Evolutionary conservation across 371 early-diverging fungal species (phyloP).

Genomic region (Mortierella sp.): DNA sequence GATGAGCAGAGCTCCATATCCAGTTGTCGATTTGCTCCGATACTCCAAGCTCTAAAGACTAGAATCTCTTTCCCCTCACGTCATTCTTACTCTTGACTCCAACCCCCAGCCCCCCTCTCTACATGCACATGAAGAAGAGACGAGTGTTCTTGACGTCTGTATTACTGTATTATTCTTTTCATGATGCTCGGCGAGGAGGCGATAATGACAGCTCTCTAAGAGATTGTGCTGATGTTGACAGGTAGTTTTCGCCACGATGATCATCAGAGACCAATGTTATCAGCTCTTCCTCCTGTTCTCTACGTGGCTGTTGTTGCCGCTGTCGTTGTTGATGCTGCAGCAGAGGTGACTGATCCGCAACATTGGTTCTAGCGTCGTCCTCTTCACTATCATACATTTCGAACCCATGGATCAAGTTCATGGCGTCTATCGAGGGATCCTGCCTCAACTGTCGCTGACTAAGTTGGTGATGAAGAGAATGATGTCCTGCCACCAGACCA

Average conservation of each 20-base stretch:
- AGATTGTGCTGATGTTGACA: conserved; percentile 4
- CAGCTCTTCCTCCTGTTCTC: conserved; percentile 7
- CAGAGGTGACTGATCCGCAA: neutral
- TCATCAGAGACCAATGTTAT: conserved; percentile 13
- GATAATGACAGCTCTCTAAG: no score
- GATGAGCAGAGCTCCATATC: conserved; percentile 63
- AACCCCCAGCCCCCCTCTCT: no score
- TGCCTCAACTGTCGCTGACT: conserved; percentile 11
- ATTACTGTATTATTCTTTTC: neutral
- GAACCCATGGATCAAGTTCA: conserved; percentile 46
- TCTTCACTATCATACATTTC: conserved; percentile 55
- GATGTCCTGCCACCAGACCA: conserved; percentile 1
- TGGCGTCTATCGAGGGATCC: conserved; percentile 37
- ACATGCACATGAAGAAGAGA: no score
- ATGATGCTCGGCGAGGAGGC: no score
- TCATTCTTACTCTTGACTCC: no score
- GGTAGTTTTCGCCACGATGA: neutral
- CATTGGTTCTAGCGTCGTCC: conserved; percentile 10
- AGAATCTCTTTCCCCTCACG: neutral
- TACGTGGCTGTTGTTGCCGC: neutral
- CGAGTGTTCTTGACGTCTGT: conserved; percentile 27
- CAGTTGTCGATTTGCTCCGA: conserved; percentile 51
- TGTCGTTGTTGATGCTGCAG: neutral
- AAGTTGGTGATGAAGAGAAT: no score
- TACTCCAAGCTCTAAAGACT: conserved; percentile 14